Evolutionary conservation across 2,329 filamentous ascomycete species (phyloP).

Genomic region (Pseudofabraea citricarpa): DNA sequence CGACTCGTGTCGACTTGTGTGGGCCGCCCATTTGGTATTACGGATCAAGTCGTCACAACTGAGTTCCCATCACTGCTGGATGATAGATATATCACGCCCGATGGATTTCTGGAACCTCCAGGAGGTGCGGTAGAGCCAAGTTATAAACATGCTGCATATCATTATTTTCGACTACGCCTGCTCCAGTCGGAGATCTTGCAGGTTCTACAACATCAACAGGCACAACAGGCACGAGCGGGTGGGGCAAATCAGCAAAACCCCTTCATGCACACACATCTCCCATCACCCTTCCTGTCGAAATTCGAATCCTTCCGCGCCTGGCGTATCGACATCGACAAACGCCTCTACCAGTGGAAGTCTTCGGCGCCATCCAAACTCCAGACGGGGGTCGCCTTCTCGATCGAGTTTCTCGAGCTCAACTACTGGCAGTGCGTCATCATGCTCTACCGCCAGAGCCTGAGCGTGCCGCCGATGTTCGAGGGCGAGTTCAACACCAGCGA

Average conservation of each 20-base stretch:
- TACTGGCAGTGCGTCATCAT: slow-evolving; percentile 98
- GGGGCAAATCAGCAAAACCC: slow-evolving; percentile 61
- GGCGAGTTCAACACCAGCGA: slow-evolving; percentile 66
- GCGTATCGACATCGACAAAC: slow-evolving; percentile 80
- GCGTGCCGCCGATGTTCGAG: slow-evolving; percentile 79
- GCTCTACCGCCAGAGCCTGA: slow-evolving; percentile 86
- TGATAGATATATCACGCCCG: slow-evolving; percentile 79
- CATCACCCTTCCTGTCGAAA: slow-evolving; percentile 77
- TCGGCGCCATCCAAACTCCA: slow-evolving; percentile 71
- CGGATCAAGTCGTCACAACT: slow-evolving; percentile 94
- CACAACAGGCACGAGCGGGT: slow-evolving; percentile 66
- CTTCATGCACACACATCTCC: slow-evolving; percentile 72
- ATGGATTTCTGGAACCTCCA: slow-evolving; percentile 60
- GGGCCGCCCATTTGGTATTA: slow-evolving; percentile 87
- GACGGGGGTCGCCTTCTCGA: slow-evolving; percentile 83
- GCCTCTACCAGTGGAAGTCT: slow-evolving; percentile 82
- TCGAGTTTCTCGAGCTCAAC: slow-evolving; percentile 88
- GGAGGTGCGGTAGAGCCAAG: slow-evolving; percentile 58
- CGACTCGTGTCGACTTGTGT: slow-evolving; percentile 93
- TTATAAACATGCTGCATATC: slow-evolving; percentile 87
- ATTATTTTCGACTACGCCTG: slow-evolving; percentile 85
- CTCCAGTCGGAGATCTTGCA: slow-evolving; percentile 94
- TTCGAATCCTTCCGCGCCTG: slow-evolving; percentile 86
- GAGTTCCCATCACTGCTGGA: slow-evolving; percentile 88
- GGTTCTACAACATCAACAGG: slow-evolving; percentile 88